A percentile compares a stretch with the other conserved stretches of the same genome.
Conservation (phyloP, 2,329 filamentous ascomycete species). For the Colletotrichum costaricense region DNA sequence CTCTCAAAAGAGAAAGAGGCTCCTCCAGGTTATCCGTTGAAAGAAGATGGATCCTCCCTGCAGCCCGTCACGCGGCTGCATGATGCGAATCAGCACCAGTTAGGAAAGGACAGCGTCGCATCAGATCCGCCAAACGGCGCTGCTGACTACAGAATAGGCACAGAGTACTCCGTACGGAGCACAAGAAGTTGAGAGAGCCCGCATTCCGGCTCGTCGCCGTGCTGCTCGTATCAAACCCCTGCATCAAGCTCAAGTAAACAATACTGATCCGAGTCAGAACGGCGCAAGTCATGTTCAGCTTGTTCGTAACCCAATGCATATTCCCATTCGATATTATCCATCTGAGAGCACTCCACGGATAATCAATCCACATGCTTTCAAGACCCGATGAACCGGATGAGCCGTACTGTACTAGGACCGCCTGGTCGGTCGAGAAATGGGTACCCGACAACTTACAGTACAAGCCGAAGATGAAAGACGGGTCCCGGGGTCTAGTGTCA, state of each 20-base stretch:
- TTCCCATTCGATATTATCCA: neutral
- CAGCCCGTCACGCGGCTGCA: slow-evolving; percentile 16
- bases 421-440: slow-evolving; percentile 8
- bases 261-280: neutral
- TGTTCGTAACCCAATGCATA: neutral
- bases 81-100: slow-evolving; percentile 4
- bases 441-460: neutral
- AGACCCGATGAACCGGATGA: neutral
- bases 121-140: neutral
- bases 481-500: slow-evolving; percentile 19
- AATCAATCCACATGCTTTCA: neutral
- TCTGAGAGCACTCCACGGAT: neutral
- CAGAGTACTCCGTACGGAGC: too few relatives aligned
- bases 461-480: slow-evolving; percentile 2
- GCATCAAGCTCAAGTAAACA: neutral
- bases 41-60: slow-evolving; percentile 12
- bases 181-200: neutral
- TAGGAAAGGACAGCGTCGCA: neutral
- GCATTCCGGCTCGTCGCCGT: neutral
- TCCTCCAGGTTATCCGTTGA: neutral
- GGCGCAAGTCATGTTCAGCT: neutral
- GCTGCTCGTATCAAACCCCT: neutral
- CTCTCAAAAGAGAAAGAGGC: neutral
- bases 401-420: neutral
- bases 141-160: neutral